Base-by-base conservation (phyloP, 495 filamentous ascomycete species). In the Talaromyces trachyspermus region DNA sequence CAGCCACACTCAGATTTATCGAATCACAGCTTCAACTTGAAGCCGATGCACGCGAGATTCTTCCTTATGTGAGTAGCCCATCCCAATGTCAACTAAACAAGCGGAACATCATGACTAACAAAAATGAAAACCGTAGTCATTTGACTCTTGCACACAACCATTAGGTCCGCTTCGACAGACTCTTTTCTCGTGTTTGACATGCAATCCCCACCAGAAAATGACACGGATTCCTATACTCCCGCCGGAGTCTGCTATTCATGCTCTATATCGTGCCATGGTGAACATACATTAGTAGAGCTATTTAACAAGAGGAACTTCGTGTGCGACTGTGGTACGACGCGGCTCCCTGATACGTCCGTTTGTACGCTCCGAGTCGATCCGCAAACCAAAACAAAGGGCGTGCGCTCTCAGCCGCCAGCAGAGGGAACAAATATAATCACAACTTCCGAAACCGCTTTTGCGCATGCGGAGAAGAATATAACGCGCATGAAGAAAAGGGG, bases 191-290 rank as follows among this genome's bases (percentile, higher is more conserved):
- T 97, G 92, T 52, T 66, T 95, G 29, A 95, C 92, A 37, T 97
- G 92, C 73, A 91, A 89, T 52, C 89, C 92, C 81, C 87, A 15
- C 81, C 86, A 9, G 45, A 68, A 4, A 71, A 79, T 32, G 55
- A 75, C 4, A 70, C 77, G 43, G 78, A 80, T 5, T 54, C 76
- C n/a, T 88, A 83, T 64, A 79, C 70, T 11, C 72, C 86, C 3
- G 92, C 90, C 6, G 92, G 81, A 17, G 81, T 98, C 49, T 98
- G 92, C 70, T 98, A 98, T 57, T 85, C 88, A 18, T 99, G 92
- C 71, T 95, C 88, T 14, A 92, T 99, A 27, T 81, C 88, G 53
- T 99, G 92, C 62, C 92, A 99, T 54, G 89, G 92, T 44, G 89
- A 96, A 59, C 94, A 97, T 57, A 85, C 78, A 3, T 75, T 99